These are phyloP conservation scores for Alternaria triticimaculans DNA, from an alignment of 2,329 filamentous ascomycete genomes.

Conservation along the genomic window DNA sequence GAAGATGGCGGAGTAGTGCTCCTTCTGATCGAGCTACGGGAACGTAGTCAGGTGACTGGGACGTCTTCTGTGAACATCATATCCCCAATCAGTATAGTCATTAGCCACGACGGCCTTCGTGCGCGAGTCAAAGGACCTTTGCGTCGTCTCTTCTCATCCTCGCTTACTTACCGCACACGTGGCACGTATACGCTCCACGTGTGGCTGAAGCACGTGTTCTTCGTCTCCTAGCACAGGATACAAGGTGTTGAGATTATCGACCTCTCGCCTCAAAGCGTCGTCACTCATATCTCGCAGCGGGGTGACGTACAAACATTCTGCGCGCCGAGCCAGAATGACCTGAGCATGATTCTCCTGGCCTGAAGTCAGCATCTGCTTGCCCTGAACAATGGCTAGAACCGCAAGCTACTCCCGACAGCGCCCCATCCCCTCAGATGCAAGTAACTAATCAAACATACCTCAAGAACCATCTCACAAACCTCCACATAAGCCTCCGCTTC, in stretches of 20 bases:
- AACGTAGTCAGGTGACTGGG: not conserved
- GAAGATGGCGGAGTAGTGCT: not conserved
- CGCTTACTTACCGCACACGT: not conserved
- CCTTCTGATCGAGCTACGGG: not conserved
- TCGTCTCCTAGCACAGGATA: conserved; percentile 3
- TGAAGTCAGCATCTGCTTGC: not conserved
- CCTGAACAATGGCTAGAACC: not conserved
- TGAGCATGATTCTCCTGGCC: conserved; percentile 8
- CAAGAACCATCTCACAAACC: conserved; percentile 9
- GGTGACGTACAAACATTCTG: conserved; percentile 1
- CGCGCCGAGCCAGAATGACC: conserved; percentile 6
- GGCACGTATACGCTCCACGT: conserved; percentile 5
- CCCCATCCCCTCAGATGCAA: not conserved
- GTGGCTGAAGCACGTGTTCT: not conserved
- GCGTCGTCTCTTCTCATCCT: not conserved
- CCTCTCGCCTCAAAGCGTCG: not conserved
- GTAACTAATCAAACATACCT: not conserved
- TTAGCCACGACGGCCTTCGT: not conserved
- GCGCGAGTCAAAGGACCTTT: not conserved
- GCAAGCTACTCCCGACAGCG: not conserved
- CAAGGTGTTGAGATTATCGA: conserved; percentile 8
- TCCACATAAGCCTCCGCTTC: conserved; percentile 9
- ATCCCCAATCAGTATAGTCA: too few relatives aligned
- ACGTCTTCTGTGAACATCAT: not conserved
- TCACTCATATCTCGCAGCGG: not conserved